These are phyloP conservation scores for Curvularia lunata DNA, from an alignment of 2,329 filamentous ascomycete genomes.

Conservation along the genomic window DNA sequence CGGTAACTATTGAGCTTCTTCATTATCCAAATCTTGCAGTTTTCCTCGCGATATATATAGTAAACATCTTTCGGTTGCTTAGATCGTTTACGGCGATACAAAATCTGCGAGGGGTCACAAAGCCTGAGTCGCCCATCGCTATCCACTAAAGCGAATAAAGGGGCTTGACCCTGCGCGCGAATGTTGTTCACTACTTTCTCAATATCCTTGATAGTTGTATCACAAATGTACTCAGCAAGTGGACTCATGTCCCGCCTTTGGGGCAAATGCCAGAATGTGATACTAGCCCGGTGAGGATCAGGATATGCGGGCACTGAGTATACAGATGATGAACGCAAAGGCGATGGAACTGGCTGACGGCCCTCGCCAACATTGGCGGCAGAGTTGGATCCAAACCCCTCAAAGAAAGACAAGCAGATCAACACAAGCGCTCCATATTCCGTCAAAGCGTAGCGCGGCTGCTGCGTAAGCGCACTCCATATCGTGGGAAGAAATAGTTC, in stretches of 20 bases:
- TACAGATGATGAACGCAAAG: constrained; percentile 4
- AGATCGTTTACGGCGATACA: background rate
- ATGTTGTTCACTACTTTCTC: constrained; percentile 3
- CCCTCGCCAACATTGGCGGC: background rate
- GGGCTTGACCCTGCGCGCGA: background rate
- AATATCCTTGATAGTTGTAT: background rate
- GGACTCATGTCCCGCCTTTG: background rate
- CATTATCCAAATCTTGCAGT: constrained; percentile 6
- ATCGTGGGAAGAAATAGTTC: constrained; percentile 12
- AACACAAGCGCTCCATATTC: constrained; percentile 10
- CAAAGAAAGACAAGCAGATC: constrained; percentile 8
- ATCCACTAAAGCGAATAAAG: constrained; percentile 16
- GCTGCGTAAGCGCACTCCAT: constrained; percentile 9
- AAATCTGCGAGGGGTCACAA: background rate
- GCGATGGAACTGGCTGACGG: background rate
- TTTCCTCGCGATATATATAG: constrained; percentile 6
- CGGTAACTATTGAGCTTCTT: background rate
- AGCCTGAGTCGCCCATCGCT: constrained; percentile 3
- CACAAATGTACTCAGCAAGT: background rate
- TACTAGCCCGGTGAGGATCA: background rate
- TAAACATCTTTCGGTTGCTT: constrained; percentile 3
- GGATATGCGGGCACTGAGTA: constrained; percentile 3
- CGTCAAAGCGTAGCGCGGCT: constrained; percentile 11
- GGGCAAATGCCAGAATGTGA: constrained; percentile 13
- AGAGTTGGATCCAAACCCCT: constrained; percentile 1